These are phyloP conservation scores for Hymenoscyphus scutula DNA, from an alignment of 2,329 filamentous ascomycete species.

Conservation along the genomic window DNA sequence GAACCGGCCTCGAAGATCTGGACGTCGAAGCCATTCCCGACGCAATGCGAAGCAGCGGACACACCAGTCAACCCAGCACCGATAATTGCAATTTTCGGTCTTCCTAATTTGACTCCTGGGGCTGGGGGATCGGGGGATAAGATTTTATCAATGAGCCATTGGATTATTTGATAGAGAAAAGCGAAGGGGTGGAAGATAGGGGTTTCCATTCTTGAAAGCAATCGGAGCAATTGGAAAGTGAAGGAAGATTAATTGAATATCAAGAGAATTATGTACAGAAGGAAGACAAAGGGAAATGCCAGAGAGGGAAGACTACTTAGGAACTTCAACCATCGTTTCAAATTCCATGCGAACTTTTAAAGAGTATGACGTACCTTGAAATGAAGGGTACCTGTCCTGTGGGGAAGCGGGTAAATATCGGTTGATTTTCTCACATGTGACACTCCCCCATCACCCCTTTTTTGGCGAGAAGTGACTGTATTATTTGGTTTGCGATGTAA, in stretches of 20 bases:
- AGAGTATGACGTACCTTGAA: not conserved
- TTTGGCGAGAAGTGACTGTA: not conserved
- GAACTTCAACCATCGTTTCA: not conserved
- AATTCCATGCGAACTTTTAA: not conserved
- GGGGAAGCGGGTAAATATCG: not conserved
- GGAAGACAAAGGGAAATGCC: not conserved
- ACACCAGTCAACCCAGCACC: slow-evolving; percentile 72
- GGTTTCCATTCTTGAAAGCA: slow-evolving; percentile 33
- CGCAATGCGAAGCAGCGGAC: slow-evolving; percentile 76
- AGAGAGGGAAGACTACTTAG: not conserved
- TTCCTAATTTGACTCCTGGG: slow-evolving; percentile 52
- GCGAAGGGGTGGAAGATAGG: slow-evolving; percentile 53
- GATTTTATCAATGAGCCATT: slow-evolving; percentile 61
- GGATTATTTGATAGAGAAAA: slow-evolving; percentile 62
- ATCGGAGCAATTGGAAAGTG: not conserved
- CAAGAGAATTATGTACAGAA: not conserved
- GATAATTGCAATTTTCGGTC: slow-evolving; percentile 67
- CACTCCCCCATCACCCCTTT: not conserved
- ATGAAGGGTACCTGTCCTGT: not conserved
- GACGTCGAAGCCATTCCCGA: slow-evolving; percentile 83
- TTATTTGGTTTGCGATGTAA: too few relatives aligned
- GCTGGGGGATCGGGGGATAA: slow-evolving; percentile 69
- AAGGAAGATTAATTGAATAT: not conserved
- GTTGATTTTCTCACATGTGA: not conserved
- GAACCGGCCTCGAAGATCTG: slow-evolving; percentile 72